phyloP scores from a whole-genome alignment of 192 early-diverging fungal genomes.

The Backusella sp. region DNA sequence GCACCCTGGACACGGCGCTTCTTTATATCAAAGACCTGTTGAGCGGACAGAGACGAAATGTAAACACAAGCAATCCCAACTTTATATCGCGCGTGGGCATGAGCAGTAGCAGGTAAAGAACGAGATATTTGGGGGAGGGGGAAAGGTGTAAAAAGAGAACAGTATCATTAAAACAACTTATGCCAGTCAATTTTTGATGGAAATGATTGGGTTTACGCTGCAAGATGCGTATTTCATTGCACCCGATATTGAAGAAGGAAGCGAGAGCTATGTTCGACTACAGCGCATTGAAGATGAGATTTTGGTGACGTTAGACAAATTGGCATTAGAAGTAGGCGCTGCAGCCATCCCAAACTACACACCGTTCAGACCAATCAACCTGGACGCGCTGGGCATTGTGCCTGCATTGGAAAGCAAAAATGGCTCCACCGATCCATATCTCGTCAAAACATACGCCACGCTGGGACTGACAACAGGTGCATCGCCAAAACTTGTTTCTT shows the following conservation, averaged over 20 bases:
- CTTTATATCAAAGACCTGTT: constrained; percentile 30
- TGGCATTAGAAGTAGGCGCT: not conserved
- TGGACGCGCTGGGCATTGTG: constrained; percentile 12
- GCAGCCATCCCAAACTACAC: not conserved
- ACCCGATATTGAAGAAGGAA: not conserved
- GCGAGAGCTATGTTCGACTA: not conserved
- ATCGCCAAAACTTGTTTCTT: constrained; percentile 44
- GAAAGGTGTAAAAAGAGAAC: too few relatives aligned
- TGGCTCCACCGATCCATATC: not conserved
- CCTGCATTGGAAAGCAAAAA: not conserved
- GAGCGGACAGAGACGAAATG: constrained; percentile 20
- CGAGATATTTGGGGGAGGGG: not conserved
- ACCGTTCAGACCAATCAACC: not conserved
- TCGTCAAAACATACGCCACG: not conserved
- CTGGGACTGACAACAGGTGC: constrained; percentile 43
- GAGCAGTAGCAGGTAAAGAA: constrained; percentile 35
- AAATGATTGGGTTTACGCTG: constrained; percentile 25
- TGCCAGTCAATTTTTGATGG: constrained; percentile 1
- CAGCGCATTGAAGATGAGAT: constrained; percentile 19
- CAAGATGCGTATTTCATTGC: constrained; percentile 11
- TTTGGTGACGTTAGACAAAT: not conserved
- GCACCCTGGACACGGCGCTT: constrained; percentile 12
- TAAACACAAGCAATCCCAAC: constrained; percentile 34
- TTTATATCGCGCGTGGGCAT: constrained; percentile 35
- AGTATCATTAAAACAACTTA: not conserved